Conservation (phyloP, 2,329 filamentous ascomycete species). For the Penicillium sp. region DNA sequence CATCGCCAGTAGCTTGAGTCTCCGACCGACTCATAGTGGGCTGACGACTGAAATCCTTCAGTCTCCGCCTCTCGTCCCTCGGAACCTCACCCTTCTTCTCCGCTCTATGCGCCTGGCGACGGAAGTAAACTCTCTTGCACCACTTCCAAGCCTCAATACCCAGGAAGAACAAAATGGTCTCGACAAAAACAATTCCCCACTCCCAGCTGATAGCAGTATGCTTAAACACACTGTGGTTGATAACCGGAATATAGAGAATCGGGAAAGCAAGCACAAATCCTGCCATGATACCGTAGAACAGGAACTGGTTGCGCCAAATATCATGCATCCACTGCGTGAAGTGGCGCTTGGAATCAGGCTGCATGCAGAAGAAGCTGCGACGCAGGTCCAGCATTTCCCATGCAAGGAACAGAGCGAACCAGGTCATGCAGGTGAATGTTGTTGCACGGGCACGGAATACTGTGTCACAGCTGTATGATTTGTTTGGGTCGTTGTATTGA, state of each 20-base stretch:
- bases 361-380: slow-evolving; percentile 73
- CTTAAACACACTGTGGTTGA: slow-evolving; percentile 67
- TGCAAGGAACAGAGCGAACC: slow-evolving; percentile 74
- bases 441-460: slow-evolving; percentile 73
- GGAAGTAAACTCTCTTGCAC: slow-evolving; percentile 60
- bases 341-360: slow-evolving; percentile 61
- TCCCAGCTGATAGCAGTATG: slow-evolving; percentile 68
- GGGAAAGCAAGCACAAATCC: slow-evolving; percentile 61
- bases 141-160: slow-evolving; percentile 69
- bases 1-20: slow-evolving; percentile 26
- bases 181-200: slow-evolving; percentile 68
- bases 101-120: slow-evolving; percentile 28
- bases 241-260: slow-evolving; percentile 66
- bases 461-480: slow-evolving; percentile 53
- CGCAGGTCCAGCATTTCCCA: slow-evolving; percentile 78
- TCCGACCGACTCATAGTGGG: slow-evolving; percentile 36
- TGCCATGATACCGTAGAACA: slow-evolving; percentile 64
- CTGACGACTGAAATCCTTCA: slow-evolving; percentile 33
- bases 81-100: slow-evolving; percentile 4
- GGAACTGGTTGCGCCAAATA: slow-evolving; percentile 71
- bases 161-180: slow-evolving; percentile 61
- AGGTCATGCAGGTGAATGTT: slow-evolving; percentile 72
- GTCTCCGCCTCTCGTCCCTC: slow-evolving; percentile 11
- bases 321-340: slow-evolving; percentile 68
- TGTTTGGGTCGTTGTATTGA: slow-evolving; percentile 41